Conservation (phyloP, 2,329 filamentous ascomycete species). For the Dothistroma pini region DNA sequence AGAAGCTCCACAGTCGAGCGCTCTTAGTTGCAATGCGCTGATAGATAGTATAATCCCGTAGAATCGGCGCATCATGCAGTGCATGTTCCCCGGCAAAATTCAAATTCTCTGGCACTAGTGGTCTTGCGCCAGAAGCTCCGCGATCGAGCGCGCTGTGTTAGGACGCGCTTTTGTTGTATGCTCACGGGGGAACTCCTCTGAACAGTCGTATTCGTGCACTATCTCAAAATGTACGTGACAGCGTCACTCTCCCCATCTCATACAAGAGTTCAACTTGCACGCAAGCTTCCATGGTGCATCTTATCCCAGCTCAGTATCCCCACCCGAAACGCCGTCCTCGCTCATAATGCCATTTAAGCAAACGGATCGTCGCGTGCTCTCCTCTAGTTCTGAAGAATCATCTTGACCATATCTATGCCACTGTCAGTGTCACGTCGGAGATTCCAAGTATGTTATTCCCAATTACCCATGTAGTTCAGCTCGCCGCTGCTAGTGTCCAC, state of each 20-base stretch:
- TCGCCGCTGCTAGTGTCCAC: constrained; percentile 94
- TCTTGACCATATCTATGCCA: constrained; percentile 38
- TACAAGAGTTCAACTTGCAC: background rate
- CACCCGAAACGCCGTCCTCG: constrained; percentile 5
- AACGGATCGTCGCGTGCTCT: background rate
- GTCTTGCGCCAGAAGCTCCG: background rate
- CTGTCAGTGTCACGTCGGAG: constrained; percentile 9
- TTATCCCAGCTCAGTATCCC: background rate
- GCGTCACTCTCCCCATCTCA: background rate
- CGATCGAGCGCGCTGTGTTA: background rate
- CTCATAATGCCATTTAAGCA: constrained; percentile 12
- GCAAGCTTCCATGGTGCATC: background rate
- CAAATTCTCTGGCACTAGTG: background rate
- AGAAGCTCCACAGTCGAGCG: background rate
- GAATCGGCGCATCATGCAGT: background rate
- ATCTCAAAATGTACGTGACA: background rate
- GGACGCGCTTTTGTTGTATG: background rate
- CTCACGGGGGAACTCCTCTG: background rate
- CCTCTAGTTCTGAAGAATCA: constrained; percentile 38
- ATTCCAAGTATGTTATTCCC: background rate
- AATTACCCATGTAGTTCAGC: constrained; percentile 90
- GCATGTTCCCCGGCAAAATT: background rate
- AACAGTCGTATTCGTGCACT: background rate
- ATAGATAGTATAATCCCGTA: background rate
- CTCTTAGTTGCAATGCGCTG: background rate